Conservation (phyloP, 768 basidiomycete species). For the Thelephora aurantiotincta region DNA sequence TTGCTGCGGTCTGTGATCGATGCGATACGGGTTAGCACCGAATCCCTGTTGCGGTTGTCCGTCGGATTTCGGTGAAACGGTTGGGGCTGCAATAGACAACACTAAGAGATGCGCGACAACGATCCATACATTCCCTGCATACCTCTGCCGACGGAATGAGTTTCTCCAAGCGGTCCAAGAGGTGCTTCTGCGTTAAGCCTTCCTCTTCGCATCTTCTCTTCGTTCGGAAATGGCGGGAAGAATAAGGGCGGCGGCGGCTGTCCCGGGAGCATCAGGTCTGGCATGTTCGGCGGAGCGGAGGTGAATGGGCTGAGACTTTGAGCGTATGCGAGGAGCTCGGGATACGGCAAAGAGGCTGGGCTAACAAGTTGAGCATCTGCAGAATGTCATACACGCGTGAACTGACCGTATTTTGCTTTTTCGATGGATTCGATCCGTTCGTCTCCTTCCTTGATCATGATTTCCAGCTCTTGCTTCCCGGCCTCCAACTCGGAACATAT, state of each 20-base stretch:
- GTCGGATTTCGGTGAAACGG: constrained; percentile 41
- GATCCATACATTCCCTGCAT: constrained; percentile 14
- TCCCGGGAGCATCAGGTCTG: constrained; percentile 52
- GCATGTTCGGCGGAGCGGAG: constrained; percentile 81
- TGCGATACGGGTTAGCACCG: constrained; percentile 57
- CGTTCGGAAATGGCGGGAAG: constrained; percentile 85
- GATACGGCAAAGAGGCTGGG: constrained; percentile 66
- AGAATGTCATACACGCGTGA: neutral
- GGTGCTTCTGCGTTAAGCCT: constrained; percentile 70
- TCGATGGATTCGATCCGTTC: constrained; percentile 55
- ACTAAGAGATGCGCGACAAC: constrained; percentile 1
- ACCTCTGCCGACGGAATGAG: constrained; percentile 70
- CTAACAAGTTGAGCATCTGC: neutral
- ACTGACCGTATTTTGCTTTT: constrained; percentile 54
- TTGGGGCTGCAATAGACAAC: constrained; percentile 31
- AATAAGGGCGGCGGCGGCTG: constrained; percentile 68
- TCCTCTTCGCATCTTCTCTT: constrained; percentile 82
- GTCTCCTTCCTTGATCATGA: constrained; percentile 62
- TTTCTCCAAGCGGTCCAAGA: constrained; percentile 65
- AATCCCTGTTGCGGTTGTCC: constrained; percentile 31
- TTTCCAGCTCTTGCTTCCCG: constrained; percentile 57
- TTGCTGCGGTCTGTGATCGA: constrained; percentile 47
- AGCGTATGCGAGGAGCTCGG: constrained; percentile 72
- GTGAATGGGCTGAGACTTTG: constrained; percentile 78
- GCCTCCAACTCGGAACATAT: constrained; percentile 51